Conservation (phyloP, 169 alveolate genomes). For the Prorocentrum cordatum region DNA sequence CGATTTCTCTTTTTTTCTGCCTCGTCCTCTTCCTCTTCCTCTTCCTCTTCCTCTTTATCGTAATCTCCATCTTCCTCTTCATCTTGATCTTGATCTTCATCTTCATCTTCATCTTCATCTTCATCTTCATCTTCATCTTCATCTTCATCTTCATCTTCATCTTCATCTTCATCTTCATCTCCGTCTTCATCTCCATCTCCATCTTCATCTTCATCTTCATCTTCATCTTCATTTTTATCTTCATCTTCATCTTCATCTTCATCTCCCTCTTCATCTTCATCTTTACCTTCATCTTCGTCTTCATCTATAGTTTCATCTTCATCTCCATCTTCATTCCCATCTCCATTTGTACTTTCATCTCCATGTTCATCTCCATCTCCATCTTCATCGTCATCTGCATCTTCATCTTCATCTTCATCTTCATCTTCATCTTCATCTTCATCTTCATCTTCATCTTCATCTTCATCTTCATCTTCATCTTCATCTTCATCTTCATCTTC, state of each 20-base stretch:
- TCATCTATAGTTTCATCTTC: neutral
- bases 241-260: neutral
- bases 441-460: neutral
- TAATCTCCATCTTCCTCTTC: neutral
- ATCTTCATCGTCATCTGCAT: neutral
- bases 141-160: neutral
- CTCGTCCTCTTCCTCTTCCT: no score
- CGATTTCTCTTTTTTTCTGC: no score
- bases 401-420: neutral
- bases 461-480: neutral
- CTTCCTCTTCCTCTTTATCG: neutral
- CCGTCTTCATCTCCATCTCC: neutral
- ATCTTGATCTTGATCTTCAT: neutral
- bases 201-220: neutral
- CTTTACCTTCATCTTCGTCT: neutral
- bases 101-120: neutral
- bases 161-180: neutral
- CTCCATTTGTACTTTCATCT: neutral
- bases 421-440: neutral
- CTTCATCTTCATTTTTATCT: neutral
- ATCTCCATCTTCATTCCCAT: neutral
- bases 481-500: neutral
- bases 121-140: neutral
- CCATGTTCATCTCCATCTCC: neutral
- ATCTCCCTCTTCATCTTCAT: neutral